A percentile compares a stretch with the other conserved stretches of the same genome.
These are phyloP conservation scores for Fimicolochytrium jonesii DNA, from an alignment of 192 early-diverging fungal genomes.

Conservation along the genomic window DNA sequence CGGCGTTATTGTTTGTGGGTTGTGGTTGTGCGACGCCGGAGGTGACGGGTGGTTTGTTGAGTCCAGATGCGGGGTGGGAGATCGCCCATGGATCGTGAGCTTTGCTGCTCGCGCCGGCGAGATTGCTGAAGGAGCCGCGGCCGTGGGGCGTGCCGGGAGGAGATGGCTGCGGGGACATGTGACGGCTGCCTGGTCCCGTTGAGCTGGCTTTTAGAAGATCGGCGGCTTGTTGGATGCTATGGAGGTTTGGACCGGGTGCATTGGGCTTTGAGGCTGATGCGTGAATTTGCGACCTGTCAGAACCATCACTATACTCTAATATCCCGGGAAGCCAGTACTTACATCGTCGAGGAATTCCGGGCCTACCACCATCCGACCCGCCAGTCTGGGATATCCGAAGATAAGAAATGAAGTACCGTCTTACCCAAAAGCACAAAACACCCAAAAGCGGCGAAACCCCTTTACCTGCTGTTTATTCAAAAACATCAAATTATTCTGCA, in stretches of 20 bases:
- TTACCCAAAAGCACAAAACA: no score
- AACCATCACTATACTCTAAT: no score
- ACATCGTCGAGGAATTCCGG: background rate
- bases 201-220: conserved; percentile 10
- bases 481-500: conserved; percentile 35
- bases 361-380: background rate
- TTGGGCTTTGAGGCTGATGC: no score
- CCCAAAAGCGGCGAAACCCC: no score
- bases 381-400: no score
- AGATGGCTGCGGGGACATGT: conserved; percentile 11
- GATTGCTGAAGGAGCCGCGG: conserved; percentile 3
- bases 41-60: background rate
- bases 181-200: background rate
- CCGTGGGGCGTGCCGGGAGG: conserved; percentile 14
- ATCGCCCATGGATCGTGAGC: conserved; percentile 18
- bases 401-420: no score
- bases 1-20: no score
- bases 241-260: conserved; percentile 4
- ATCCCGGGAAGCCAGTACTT: no score
- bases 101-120: background rate
- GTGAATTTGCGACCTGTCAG: no score
- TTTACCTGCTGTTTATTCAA: conserved; percentile 14
- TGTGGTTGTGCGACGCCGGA: background rate
- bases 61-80: background rate
- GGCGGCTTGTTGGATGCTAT: conserved; percentile 16